Base-by-base conservation (phyloP, 2,329 filamentous ascomycete genomes). In the Dactylonectria macrodidyma region DNA sequence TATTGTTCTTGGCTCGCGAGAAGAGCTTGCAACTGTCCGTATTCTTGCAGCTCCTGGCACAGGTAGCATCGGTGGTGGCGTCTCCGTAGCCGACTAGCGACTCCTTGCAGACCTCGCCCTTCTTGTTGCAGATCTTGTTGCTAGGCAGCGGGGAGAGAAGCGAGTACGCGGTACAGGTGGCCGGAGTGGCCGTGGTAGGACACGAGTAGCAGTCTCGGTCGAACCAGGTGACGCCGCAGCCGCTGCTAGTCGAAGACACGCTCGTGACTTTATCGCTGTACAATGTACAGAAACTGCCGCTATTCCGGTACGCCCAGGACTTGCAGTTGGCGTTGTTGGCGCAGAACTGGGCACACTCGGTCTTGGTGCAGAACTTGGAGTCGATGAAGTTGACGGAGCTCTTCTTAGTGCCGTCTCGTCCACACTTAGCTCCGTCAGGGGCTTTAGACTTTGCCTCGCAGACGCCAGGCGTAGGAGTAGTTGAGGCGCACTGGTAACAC, bases 151-250 rank as follows among this genome's bases (percentile, higher is more conserved):
- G 33, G 16, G 51, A 54, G 51, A 54, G 11, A 10, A 19, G 51
- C 51, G 51, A 36, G 33, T 54, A 54, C 30, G 51, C 26, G 30
- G 14, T 34, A 12, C 51, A 54, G 9, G 51, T 22, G 3, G 41
- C 41, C 16, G 50, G 50, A 10, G 50, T 30, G 16, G 50, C 16
- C 16, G 50, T 52, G 33, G 51, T 34, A 19, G 33, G 30, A 30
- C 51, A 54, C 33, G 33, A 54, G 51, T 54, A 54, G 33, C 51
- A 54, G 10, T 12, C 51, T 10, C 51, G 51, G 33, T 54, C 51
- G 33, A 22, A 54, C 51, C 51, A 54, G 33, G 19, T 19, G 51
- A 33, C 34, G n/a, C 51, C 51, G 51, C 51, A 54, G 33, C 51
- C 19, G 19, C n/a, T 30, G n/a, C 16, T 54, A 5, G 51, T n/a